A percentile compares a stretch with the other conserved stretches of the same genome.
phyloP scores from a whole-genome alignment of 257 asterid genomes.

The Anisodus tanguticus region DNA sequence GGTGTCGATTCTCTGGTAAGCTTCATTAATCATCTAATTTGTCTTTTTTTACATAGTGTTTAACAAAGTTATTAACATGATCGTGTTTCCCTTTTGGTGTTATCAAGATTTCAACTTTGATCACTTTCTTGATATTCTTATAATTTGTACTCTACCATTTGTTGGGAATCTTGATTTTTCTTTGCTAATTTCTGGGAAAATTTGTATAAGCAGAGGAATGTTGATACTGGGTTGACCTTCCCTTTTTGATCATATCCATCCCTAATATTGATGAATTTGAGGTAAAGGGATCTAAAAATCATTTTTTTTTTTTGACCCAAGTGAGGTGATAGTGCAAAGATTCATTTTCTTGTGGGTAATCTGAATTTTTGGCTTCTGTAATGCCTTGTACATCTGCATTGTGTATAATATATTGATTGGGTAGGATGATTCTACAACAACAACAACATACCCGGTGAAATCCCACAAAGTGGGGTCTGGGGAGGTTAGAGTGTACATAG shows the following conservation, averaged over 20 bases:
- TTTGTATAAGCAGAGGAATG: not conserved
- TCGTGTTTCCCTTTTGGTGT: not conserved
- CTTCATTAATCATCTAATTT: not conserved
- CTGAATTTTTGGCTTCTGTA: not conserved
- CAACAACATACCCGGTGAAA: no score
- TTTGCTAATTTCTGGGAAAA: not conserved
- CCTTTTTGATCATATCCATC: not conserved
- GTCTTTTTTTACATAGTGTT: not conserved
- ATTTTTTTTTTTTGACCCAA: not conserved
- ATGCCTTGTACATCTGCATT: not conserved
- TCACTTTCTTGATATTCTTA: not conserved
- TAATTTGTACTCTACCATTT: not conserved
- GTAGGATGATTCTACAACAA: not conserved
- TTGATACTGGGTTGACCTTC: not conserved
- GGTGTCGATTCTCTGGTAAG: slow-evolving; percentile 13
- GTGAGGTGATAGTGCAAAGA: not conserved
- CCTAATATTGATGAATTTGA: slow-evolving; percentile 1
- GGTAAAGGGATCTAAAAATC: not conserved
- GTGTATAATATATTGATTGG: not conserved
- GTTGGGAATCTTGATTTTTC: not conserved
- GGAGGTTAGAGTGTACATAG: no score
- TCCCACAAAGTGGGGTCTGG: no score
- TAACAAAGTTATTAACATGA: not conserved
- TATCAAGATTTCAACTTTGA: not conserved
- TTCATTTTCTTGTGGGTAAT: not conserved